Base-by-base conservation (phyloP, 257 asterid genomes). In the Scutellaria galericulata region DNA sequence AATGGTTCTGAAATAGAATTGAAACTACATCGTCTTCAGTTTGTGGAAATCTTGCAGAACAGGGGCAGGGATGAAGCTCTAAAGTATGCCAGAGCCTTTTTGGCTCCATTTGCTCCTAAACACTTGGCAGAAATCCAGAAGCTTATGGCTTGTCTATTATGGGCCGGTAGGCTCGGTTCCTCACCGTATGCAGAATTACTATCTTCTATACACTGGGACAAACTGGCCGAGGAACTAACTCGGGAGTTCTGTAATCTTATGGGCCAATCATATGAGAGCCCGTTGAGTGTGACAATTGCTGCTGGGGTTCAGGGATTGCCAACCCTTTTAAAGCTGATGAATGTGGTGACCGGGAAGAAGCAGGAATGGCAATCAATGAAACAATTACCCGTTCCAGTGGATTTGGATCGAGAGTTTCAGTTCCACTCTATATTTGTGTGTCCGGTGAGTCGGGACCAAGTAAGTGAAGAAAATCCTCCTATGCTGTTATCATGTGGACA, bases 281-380 rank as follows among this genome's bases (percentile, higher is more conserved):
- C 98, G 5, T 73, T 95, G 78, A 85, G 85, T 5, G 91, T 90
- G 64, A 86, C 98, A 2, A 70, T 95, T 70, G 92, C 87, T 3
- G 99, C 97, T 48, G 97, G 99, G 5, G 83, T 84, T 62, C 99
- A 87, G 80, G 99, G 96, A 22, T 57, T 91, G 74, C 99, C 97
- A 0, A 91, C 90, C 18, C 92, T 91, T 58, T 80, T 91, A 78
- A 90, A 95, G 78, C 82, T 90, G 83, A 83, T 87, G 92, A 90
- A 88, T 18, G 97, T 89, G 68, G 86, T 90, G 95, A 82, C 83
- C 0, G 92, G 89, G 48, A 88, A 86, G 61, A 94, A 86, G 66
- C 93, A 88, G 72, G 98, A 95, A 74, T 94, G 97, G 97, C 97
- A 88, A 64, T 12, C 89, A 4, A 91, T 94, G 95, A 94, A 91